These are phyloP conservation scores for Pythium dissotocum DNA, from an alignment of 352 stramenopile species.

Conservation along the genomic window DNA sequence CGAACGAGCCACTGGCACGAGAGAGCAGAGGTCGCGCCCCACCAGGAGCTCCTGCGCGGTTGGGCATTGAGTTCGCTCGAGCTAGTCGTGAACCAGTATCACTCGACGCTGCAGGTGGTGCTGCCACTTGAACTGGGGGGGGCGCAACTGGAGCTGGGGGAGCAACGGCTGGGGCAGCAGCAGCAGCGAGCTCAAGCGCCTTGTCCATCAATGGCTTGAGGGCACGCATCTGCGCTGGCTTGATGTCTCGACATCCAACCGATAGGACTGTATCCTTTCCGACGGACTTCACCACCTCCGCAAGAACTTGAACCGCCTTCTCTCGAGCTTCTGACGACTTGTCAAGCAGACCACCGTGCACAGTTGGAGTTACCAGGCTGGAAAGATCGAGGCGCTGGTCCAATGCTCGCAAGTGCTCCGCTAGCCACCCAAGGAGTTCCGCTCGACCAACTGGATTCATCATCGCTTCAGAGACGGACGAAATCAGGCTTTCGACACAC, in stretches of 20 bases:
- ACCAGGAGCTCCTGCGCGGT: constrained; percentile 12
- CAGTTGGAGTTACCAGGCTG: constrained; percentile 62
- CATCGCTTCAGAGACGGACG: constrained; percentile 67
- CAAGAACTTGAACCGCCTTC: constrained; percentile 75
- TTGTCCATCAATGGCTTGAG: constrained; percentile 87
- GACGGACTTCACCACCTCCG: constrained; percentile 82
- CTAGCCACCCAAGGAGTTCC: constrained; percentile 75
- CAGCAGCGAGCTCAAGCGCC: constrained; percentile 41
- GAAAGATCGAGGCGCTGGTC: constrained; percentile 66
- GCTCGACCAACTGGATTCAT: constrained; percentile 77
- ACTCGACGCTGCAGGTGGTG: background rate
- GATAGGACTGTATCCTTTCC: constrained; percentile 74
- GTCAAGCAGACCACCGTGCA: constrained; percentile 78
- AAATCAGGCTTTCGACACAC: constrained; percentile 77
- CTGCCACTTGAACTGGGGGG: background rate
- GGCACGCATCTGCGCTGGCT: constrained; percentile 84
- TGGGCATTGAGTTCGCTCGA: constrained; percentile 21
- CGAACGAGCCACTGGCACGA: constrained; percentile 33
- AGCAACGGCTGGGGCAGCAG: background rate
- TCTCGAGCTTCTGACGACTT: constrained; percentile 83
- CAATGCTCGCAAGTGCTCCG: constrained; percentile 63
- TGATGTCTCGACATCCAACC: constrained; percentile 76
- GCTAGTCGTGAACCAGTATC: constrained; percentile 6
- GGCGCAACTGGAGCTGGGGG: background rate
- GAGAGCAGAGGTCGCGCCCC: constrained; percentile 13